Conservation (phyloP, 257 asterid genomes). For the Plantago elongata region DNA sequence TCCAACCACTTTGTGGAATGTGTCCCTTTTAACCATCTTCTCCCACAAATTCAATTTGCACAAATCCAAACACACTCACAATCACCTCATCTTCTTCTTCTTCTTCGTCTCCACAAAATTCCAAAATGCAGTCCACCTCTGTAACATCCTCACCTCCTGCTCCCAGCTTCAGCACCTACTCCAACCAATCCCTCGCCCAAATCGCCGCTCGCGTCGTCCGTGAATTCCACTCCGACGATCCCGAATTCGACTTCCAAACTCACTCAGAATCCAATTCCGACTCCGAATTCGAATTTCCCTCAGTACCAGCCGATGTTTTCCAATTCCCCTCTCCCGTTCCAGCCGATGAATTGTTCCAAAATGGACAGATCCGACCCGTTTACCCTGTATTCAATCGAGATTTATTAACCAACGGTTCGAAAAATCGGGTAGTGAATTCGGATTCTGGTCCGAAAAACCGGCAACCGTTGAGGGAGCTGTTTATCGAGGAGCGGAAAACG, state of each 20-base stretch:
- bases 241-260: slow-evolving; percentile 22
- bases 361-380: slow-evolving; percentile 68
- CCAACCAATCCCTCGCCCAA: slow-evolving; percentile 27
- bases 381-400: slow-evolving; percentile 48
- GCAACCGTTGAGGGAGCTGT: slow-evolving; percentile 46
- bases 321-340: slow-evolving; percentile 36
- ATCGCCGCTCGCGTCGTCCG: slow-evolving; percentile 47
- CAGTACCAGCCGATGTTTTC: slow-evolving; percentile 22
- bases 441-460: slow-evolving; percentile 26
- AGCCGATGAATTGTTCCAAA: slow-evolving; percentile 60
- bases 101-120: background rate
- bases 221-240: slow-evolving; percentile 32
- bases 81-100: background rate
- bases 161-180: slow-evolving; percentile 52
- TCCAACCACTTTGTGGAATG: no score
- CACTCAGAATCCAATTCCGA: slow-evolving; percentile 17
- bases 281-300: slow-evolving; percentile 40
- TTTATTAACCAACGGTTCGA: slow-evolving; percentile 22
- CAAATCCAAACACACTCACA: no score
- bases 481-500: slow-evolving; percentile 41
- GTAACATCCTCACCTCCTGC: slow-evolving; percentile 22
- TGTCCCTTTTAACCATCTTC: slow-evolving; percentile 26
- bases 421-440: slow-evolving; percentile 7
- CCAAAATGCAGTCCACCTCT: slow-evolving; percentile 26
- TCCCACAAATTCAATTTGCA: background rate